Evolutionary conservation across 106 monocot species (phyloP).

Genomic region (Dendrobium huoshanense): DNA sequence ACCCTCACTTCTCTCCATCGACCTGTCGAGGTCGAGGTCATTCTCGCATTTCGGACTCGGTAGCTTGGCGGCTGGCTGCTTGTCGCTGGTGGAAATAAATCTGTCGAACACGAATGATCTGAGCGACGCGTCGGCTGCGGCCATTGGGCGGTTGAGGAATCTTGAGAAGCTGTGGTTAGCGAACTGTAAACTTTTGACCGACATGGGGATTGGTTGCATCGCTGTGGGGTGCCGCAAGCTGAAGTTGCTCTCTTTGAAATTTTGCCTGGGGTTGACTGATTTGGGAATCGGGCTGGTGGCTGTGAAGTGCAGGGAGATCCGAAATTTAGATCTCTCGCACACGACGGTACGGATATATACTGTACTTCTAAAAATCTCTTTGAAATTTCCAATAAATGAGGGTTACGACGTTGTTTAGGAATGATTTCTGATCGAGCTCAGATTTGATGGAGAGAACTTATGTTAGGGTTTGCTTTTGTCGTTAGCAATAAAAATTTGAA

Average conservation of each 20-base stretch:
- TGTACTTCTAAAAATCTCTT: not conserved
- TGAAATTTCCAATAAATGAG: not conserved
- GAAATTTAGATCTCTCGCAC: constrained; percentile 61
- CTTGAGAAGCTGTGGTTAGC: constrained; percentile 44
- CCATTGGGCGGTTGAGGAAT: constrained; percentile 34
- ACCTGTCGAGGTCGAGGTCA: constrained; percentile 45
- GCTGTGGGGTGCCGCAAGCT: constrained; percentile 67
- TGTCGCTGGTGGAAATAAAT: constrained; percentile 38
- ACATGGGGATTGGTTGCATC: constrained; percentile 63
- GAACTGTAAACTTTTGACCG: constrained; percentile 52
- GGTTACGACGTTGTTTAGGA: not conserved
- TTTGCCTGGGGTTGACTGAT: constrained; percentile 66
- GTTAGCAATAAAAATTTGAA: not conserved
- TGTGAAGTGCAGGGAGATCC: constrained; percentile 52
- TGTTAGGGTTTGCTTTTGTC: not conserved
- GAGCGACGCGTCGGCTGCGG: constrained; percentile 40
- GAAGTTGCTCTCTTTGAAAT: constrained; percentile 43
- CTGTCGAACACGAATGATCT: constrained; percentile 40
- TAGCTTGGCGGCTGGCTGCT: constrained; percentile 22
- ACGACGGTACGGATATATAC: constrained; percentile 32
- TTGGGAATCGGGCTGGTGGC: constrained; percentile 55
- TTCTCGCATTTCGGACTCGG: constrained; percentile 34
- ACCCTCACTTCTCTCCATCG: constrained; percentile 26
- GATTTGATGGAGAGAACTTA: not conserved
- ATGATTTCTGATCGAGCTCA: not conserved